A percentile compares a stretch with the other conserved stretches of the same genome.
phyloP scores from a whole-genome alignment of 2,329 filamentous ascomycete genomes.

The Microsporum audouinii region DNA sequence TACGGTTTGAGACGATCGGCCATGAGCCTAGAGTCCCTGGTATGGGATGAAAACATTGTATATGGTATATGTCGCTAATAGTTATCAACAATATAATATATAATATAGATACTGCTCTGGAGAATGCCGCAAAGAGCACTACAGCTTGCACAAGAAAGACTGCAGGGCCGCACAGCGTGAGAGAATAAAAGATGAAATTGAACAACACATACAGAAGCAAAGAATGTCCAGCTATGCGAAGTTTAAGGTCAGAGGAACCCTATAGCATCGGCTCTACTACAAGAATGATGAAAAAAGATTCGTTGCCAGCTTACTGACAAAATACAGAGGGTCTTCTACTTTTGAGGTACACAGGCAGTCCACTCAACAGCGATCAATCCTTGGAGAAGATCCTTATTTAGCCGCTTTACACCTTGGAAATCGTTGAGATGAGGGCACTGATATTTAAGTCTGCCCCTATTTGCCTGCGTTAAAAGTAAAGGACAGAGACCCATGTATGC shows the following conservation, averaged over 20 bases:
- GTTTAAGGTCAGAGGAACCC: background rate
- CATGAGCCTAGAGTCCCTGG: background rate
- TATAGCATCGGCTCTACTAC: no score
- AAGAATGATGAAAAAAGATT: no score
- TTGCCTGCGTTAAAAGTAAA: no score
- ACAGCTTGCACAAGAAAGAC: constrained; percentile 4
- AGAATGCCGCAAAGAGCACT: background rate
- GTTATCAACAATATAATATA: background rate
- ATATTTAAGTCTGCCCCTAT: no score
- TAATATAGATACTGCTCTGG: constrained; percentile 5
- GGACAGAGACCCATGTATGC: no score
- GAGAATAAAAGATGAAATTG: background rate
- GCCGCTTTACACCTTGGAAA: no score
- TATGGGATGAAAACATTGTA: background rate
- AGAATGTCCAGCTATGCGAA: background rate
- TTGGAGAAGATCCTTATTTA: no score
- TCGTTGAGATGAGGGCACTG: no score
- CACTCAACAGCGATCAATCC: no score
- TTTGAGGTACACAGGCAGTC: background rate
- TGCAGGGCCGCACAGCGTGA: constrained; percentile 7
- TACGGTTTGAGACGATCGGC: background rate
- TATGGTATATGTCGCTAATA: background rate
- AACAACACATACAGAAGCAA: background rate
- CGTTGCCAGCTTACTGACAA: background rate
- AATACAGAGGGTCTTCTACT: background rate